Conservation (phyloP, 495 filamentous ascomycete genomes). For the Penicillium atrosanguineum region DNA sequence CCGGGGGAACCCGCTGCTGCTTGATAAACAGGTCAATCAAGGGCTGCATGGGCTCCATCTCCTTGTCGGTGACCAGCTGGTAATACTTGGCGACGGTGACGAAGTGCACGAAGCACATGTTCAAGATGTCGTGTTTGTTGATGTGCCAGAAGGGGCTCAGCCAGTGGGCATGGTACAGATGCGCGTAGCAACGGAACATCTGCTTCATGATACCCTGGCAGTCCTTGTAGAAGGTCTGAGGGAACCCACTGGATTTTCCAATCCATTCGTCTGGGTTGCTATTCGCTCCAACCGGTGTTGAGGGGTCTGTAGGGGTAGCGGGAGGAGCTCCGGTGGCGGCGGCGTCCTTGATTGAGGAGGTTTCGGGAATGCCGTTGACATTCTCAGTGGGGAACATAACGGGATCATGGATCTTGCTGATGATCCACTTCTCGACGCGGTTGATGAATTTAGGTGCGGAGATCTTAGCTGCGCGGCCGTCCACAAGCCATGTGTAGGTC, state of each 20-base stretch:
- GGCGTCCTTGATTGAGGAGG: constrained; percentile 59
- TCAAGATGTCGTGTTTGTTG: constrained; percentile 79
- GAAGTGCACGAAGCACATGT: constrained; percentile 95
- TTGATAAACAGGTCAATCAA: constrained; percentile 86
- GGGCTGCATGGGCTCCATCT: constrained; percentile 91
- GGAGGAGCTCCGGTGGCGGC: constrained; percentile 47
- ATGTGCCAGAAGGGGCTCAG: constrained; percentile 80
- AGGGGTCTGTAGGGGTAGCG: constrained; percentile 47
- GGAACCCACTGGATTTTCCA: constrained; percentile 85
- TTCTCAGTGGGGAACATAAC: constrained; percentile 83
- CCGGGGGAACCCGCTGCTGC: constrained; percentile 76
- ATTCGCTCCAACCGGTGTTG: constrained; percentile 30
- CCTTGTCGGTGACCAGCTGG: constrained; percentile 75
- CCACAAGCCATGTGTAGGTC: constrained; percentile 82
- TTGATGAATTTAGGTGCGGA: constrained; percentile 84
- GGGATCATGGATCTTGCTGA: constrained; percentile 82
- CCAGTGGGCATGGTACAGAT: constrained; percentile 85
- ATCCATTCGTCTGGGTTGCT: constrained; percentile 67
- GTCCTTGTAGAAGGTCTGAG: constrained; percentile 77
- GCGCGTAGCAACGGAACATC: constrained; percentile 95
- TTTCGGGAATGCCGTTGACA: constrained; percentile 51
- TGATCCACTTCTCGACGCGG: constrained; percentile 90
- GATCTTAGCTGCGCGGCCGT: constrained; percentile 57
- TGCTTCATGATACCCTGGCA: constrained; percentile 90
- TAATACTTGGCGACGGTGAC: constrained; percentile 83